phyloP scores from a whole-genome alignment of 2,329 filamentous ascomycete species.

The Ilyonectria mors-panacis region DNA sequence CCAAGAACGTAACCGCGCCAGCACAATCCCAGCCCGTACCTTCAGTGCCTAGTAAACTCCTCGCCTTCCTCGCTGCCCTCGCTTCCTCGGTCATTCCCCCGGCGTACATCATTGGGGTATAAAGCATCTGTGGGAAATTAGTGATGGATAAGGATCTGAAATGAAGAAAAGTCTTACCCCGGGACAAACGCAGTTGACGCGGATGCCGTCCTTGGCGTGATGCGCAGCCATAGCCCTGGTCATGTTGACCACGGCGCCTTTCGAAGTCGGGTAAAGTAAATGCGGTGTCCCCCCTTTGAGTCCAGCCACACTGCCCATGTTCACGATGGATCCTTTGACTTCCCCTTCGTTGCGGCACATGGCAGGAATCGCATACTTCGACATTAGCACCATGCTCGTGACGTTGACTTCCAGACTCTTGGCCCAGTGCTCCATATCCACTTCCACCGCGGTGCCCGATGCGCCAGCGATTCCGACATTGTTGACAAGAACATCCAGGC shows the following conservation, averaged over 20 bases:
- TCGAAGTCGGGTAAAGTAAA: slow-evolving; percentile 63
- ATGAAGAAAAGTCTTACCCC: slow-evolving; percentile 38
- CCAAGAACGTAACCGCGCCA: slow-evolving; percentile 57
- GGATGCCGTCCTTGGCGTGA: slow-evolving; percentile 61
- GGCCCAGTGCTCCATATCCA: slow-evolving; percentile 72
- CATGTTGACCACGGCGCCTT: slow-evolving; percentile 66
- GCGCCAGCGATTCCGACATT: slow-evolving; percentile 75
- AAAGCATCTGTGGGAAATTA: slow-evolving; percentile 55
- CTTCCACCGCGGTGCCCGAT: slow-evolving; percentile 70
- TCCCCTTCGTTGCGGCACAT: slow-evolving; percentile 69
- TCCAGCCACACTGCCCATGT: slow-evolving; percentile 74
- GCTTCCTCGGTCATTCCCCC: slow-evolving; percentile 58
- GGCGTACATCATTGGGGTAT: slow-evolving; percentile 63
- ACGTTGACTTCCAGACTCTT: slow-evolving; percentile 73
- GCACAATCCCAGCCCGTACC: slow-evolving; percentile 62
- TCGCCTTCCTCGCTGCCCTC: slow-evolving; percentile 54
- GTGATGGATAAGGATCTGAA: neutral
- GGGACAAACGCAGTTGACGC: slow-evolving; percentile 66
- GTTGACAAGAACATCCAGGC: slow-evolving; percentile 75
- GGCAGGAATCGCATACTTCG: slow-evolving; percentile 72
- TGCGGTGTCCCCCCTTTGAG: slow-evolving; percentile 62
- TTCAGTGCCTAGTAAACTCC: slow-evolving; percentile 59
- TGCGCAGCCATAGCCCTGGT: slow-evolving; percentile 67
- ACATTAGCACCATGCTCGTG: slow-evolving; percentile 76
- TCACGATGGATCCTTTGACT: slow-evolving; percentile 68